phyloP scores from a whole-genome alignment of 768 basidiomycete species.

The Russula emetica region DNA sequence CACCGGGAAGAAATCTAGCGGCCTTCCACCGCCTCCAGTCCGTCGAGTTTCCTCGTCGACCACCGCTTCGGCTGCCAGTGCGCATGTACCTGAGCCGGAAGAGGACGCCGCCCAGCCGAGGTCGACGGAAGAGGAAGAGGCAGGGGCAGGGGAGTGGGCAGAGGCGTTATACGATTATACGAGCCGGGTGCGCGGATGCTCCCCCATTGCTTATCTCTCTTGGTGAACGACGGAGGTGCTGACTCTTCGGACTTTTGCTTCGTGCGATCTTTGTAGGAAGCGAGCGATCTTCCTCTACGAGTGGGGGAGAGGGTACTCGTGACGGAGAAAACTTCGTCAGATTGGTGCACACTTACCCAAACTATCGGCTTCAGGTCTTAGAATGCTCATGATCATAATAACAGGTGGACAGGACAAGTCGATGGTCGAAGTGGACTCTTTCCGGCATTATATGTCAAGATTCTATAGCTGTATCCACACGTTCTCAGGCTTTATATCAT shows the following conservation, averaged over 20 bases:
- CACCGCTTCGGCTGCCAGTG: not conserved
- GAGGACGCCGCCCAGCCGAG: slow-evolving; percentile 28
- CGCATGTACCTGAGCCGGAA: slow-evolving; percentile 16
- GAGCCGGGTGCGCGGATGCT: slow-evolving; percentile 45
- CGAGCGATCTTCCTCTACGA: slow-evolving; percentile 59
- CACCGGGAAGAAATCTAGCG: slow-evolving; percentile 36
- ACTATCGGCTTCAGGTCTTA: not conserved
- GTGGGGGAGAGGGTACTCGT: slow-evolving; percentile 58
- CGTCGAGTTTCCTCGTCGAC: slow-evolving; percentile 29
- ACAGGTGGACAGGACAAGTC: slow-evolving; percentile 28
- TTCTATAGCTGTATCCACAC: slow-evolving; percentile 9
- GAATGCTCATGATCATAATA: not conserved
- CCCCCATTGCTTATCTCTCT: not conserved
- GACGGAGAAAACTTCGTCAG: slow-evolving; percentile 62
- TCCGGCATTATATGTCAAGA: slow-evolving; percentile 24
- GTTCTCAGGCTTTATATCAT: not conserved
- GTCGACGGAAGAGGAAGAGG: slow-evolving; percentile 34
- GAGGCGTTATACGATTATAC: slow-evolving; percentile 73
- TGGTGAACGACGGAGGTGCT: not conserved
- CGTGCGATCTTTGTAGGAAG: slow-evolving; percentile 45
- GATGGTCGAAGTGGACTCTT: slow-evolving; percentile 26
- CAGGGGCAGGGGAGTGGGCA: slow-evolving; percentile 62
- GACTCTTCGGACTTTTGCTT: slow-evolving; percentile 1
- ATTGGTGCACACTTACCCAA: slow-evolving; percentile 52
- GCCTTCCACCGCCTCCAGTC: slow-evolving; percentile 52